A percentile compares a stretch with the other conserved stretches of the same genome.
phyloP scores from a whole-genome alignment of 331 rosid genomes.

The Acacia pycnantha region DNA sequence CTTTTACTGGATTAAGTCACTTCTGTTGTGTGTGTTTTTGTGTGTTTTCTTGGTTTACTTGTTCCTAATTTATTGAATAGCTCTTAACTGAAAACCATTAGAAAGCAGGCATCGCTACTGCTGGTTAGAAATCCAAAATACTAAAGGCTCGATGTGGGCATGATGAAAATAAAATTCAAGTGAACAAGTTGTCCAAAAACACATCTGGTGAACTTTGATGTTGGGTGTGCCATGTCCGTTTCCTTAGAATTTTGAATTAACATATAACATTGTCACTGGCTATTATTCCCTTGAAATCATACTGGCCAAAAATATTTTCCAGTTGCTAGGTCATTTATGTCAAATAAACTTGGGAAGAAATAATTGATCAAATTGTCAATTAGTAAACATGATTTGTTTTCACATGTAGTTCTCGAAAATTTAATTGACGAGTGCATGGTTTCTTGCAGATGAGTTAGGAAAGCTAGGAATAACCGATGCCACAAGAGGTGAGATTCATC shows the following conservation, averaged over 20 bases:
- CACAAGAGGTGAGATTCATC: slow-evolving; percentile 72
- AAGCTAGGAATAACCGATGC: slow-evolving; percentile 93
- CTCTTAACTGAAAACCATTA: slow-evolving; percentile 20
- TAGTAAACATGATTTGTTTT: neutral
- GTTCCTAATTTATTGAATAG: slow-evolving; percentile 12
- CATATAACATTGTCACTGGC: neutral
- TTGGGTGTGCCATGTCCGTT: slow-evolving; percentile 18
- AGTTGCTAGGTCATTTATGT: slow-evolving; percentile 20
- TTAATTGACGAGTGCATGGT: slow-evolving; percentile 17
- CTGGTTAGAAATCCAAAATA: slow-evolving; percentile 32
- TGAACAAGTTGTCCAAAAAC: slow-evolving; percentile 17
- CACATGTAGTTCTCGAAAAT: neutral
- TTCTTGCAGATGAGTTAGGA: slow-evolving; percentile 72
- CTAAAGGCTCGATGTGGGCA: slow-evolving; percentile 5
- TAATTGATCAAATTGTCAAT: neutral
- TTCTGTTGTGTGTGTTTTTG: neutral
- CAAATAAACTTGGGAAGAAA: slow-evolving; percentile 8
- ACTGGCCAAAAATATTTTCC: slow-evolving; percentile 12
- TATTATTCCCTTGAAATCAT: slow-evolving; percentile 14
- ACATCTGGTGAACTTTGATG: neutral
- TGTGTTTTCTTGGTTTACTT: neutral
- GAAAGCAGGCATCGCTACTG: neutral
- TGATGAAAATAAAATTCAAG: slow-evolving; percentile 16
- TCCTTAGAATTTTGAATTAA: slow-evolving; percentile 8
- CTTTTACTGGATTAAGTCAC: slow-evolving; percentile 18